Percentiles rank a stretch among this genome's conserved stretches.
phyloP scores from a whole-genome alignment of 305 asterid species.

The Galium porrigens region DNA sequence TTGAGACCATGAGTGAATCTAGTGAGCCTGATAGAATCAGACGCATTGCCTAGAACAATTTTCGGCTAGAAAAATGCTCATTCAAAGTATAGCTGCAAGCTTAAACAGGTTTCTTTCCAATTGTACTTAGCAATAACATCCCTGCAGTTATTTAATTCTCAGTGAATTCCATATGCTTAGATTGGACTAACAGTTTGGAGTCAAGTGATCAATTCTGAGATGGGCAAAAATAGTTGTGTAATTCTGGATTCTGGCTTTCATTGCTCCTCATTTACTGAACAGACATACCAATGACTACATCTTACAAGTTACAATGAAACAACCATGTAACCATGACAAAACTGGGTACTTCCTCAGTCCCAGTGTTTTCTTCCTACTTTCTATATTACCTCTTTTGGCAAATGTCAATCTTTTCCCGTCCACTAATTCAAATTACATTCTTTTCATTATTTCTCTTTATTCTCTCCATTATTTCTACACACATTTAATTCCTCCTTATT shows the following conservation, averaged over 20 bases:
- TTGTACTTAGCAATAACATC: neutral
- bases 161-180: neutral
- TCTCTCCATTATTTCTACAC: neutral
- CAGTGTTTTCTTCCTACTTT: neutral
- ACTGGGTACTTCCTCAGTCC: neutral
- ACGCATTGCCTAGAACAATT: neutral
- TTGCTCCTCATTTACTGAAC: neutral
- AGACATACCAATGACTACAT: neutral
- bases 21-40: neutral
- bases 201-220: neutral
- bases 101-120: neutral
- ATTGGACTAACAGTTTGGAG: neutral
- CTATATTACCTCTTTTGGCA: neutral
- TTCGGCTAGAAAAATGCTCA: neutral
- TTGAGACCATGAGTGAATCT: neutral
- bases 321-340: neutral
- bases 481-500: neutral
- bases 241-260: neutral
- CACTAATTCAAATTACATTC: neutral
- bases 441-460: neutral
- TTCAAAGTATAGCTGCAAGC: neutral
- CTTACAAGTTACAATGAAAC: neutral
- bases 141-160: neutral
- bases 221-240: too few relatives aligned
- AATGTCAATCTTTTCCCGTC: neutral